phyloP scores from a whole-genome alignment of 1,139 yeast genomes.

The Protomyces lactucae-debilis region DNA sequence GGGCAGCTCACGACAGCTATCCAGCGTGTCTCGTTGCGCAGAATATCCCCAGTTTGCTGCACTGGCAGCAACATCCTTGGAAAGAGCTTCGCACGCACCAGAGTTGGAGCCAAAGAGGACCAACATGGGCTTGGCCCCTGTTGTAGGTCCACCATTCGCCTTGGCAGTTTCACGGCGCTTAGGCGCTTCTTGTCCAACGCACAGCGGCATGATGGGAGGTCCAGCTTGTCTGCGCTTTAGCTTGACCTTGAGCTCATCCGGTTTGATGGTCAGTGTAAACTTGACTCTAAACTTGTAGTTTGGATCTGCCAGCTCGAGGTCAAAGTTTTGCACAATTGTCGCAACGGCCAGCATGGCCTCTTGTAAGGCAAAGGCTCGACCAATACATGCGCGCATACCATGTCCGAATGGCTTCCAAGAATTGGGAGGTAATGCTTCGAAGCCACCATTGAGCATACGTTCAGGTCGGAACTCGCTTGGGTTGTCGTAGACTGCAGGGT shows the following conservation, averaged over 20 bases:
- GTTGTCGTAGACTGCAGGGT: conserved; percentile 22
- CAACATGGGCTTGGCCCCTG: conserved; percentile 7
- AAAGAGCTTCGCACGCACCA: conserved; percentile 25
- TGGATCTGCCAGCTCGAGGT: conserved; percentile 24
- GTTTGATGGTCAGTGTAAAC: conserved; percentile 24
- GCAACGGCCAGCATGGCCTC: conserved; percentile 25
- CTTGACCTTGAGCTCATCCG: conserved; percentile 22
- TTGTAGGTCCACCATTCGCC: conserved; percentile 10
- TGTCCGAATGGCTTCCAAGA: conserved; percentile 26
- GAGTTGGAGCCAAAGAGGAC: conserved; percentile 24
- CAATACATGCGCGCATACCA: conserved; percentile 27
- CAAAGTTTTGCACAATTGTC: conserved; percentile 22
- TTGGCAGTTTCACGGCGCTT: neutral
- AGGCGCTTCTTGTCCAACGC: neutral
- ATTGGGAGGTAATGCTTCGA: conserved; percentile 14
- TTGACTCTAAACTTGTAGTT: conserved; percentile 11
- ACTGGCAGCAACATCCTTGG: conserved; percentile 15
- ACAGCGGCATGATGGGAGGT: conserved; percentile 24
- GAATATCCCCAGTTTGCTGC: conserved; percentile 7
- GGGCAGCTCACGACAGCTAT: conserved; percentile 14
- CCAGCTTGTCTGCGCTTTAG: conserved; percentile 21
- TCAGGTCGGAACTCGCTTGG: conserved; percentile 25
- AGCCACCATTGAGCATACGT: conserved; percentile 24
- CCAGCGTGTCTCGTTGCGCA: conserved; percentile 13
- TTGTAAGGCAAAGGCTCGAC: conserved; percentile 25